Percentiles rank a stretch among this genome's conserved stretches.
Evolutionary conservation across 2,329 filamentous ascomycete genomes (phyloP).

Genomic region (Ustilaginoidea virens): DNA sequence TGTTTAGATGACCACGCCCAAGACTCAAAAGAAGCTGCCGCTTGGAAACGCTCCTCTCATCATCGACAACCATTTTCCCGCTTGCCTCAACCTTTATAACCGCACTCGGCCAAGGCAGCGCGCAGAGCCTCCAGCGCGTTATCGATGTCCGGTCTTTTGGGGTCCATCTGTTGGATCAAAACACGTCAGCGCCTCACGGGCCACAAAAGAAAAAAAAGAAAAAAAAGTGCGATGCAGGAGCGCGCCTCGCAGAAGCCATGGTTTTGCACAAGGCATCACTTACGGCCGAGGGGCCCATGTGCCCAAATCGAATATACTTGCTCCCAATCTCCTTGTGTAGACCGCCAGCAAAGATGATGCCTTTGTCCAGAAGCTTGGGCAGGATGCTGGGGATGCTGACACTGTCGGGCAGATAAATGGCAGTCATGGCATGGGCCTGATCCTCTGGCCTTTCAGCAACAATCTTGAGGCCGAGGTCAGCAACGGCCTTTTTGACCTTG

Average conservation of each 20-base stretch:
- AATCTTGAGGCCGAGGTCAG: constrained; percentile 72
- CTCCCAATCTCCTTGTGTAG: constrained; percentile 90
- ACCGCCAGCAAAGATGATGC: constrained; percentile 87
- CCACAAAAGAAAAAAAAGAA: not conserved
- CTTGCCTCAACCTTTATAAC: constrained; percentile 34
- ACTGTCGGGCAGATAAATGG: constrained; percentile 82
- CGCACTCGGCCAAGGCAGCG: constrained; percentile 58
- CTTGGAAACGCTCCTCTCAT: not conserved
- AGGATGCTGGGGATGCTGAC: constrained; percentile 70
- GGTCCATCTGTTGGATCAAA: constrained; percentile 41
- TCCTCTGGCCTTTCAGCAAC: constrained; percentile 73
- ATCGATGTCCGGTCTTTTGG: constrained; percentile 65
- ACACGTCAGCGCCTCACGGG: no score
- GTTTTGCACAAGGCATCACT: constrained; percentile 24
- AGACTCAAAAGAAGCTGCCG: no score
- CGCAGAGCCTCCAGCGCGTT: constrained; percentile 68
- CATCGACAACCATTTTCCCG: not conserved
- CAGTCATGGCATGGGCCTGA: constrained; percentile 96
- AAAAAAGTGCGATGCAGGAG: not conserved
- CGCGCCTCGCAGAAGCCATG: not conserved
- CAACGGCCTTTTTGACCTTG: constrained; percentile 71
- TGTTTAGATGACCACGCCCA: no score
- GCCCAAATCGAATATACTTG: constrained; percentile 90
- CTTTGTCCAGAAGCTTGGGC: constrained; percentile 70
- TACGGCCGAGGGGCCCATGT: constrained; percentile 90